Base-by-base conservation (phyloP, 2,329 filamentous ascomycete species). In the Pseudogymnoascus sp. region DNA sequence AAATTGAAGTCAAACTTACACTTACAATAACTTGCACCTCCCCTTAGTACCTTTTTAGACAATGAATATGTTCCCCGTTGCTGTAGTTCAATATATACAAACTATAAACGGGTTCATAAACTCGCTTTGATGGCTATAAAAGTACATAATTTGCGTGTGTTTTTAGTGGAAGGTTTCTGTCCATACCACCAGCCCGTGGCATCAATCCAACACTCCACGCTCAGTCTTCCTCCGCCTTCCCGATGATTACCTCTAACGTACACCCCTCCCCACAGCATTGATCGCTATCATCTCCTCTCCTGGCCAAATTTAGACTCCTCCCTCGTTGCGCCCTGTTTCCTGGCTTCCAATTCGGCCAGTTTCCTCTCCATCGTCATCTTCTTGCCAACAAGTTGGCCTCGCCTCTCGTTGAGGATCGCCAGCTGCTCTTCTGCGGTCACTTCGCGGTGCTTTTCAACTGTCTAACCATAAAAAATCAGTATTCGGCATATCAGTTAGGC, bases 361-460 rank as follows among this genome's bases (percentile, higher is more conserved):
- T 87, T 86, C 66, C 73, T 77, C 70, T 86, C 80, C 60, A 87
- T 69, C 59, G 79, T 80, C 6, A 75, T 74, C 70, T 77, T 82
- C 69, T 82, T 83, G 6, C 72, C 69, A 2, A 81, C 70, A 12
- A 87, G 72, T 35, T 77, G 77, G n/a, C 77, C 74, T 49, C 80
- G 78, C 61, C 77, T 75, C 55, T 72, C 70, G 66, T 83, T 78
- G 19, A 87, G 77, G 59, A 79, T 76, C n/a, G 77, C 74, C 23
- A 86, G 81, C 68, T 78, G 78, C 61, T 86, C 82, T 45, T 81
- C 78, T 0, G 80, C 75, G 0, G 79, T 78, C 5, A 80, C 75
- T 73, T 83, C 75, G 29, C 76, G 72, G n/a, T 76, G 68, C 64
- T 78, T 77, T 69, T 81, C 75, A 64, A 74, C 71, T 65, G 74